Conservation (phyloP, 75 land plant genomes). For the Pinus taeda region DNA sequence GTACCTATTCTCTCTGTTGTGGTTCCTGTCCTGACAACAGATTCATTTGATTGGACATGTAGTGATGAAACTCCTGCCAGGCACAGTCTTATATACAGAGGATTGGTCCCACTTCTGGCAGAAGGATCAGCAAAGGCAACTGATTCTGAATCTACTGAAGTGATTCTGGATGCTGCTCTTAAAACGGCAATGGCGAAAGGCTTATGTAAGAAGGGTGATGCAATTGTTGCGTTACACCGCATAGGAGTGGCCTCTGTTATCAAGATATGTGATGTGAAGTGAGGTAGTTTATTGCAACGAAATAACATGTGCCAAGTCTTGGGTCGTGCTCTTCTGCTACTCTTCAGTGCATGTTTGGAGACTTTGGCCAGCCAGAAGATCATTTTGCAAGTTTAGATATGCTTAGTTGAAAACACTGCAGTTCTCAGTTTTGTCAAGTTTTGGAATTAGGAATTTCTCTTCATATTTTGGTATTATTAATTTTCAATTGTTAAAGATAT, state of each 20-base stretch:
- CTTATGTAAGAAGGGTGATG: conserved; percentile 71
- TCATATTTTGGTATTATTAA: too few relatives aligned
- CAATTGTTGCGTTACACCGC: conserved; percentile 83
- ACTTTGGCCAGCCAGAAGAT: too few relatives aligned
- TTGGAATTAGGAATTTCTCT: too few relatives aligned
- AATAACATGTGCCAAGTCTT: too few relatives aligned
- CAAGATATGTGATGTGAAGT: conserved; percentile 78
- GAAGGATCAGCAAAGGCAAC: conserved; percentile 86
- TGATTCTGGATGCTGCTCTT: conserved; percentile 72
- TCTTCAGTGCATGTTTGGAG: too few relatives aligned
- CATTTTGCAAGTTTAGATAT: too few relatives aligned
- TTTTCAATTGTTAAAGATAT: too few relatives aligned
- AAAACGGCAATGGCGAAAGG: conserved; percentile 45
- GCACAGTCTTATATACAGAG: conserved; percentile 78
- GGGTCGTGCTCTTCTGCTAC: too few relatives aligned
- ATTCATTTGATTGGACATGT: conserved; percentile 67
- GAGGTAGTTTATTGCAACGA: not conserved
- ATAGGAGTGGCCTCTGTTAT: conserved; percentile 86
- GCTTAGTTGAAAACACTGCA: too few relatives aligned
- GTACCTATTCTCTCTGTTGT: conserved; percentile 88
- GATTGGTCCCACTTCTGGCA: conserved; percentile 70
- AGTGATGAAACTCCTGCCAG: conserved; percentile 86
- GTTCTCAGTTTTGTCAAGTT: too few relatives aligned
- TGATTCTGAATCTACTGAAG: conserved; percentile 88
- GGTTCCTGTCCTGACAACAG: conserved; percentile 78